Evolutionary conservation across 257 asterid species (phyloP).

Genomic region (Solanum clarkiae): DNA sequence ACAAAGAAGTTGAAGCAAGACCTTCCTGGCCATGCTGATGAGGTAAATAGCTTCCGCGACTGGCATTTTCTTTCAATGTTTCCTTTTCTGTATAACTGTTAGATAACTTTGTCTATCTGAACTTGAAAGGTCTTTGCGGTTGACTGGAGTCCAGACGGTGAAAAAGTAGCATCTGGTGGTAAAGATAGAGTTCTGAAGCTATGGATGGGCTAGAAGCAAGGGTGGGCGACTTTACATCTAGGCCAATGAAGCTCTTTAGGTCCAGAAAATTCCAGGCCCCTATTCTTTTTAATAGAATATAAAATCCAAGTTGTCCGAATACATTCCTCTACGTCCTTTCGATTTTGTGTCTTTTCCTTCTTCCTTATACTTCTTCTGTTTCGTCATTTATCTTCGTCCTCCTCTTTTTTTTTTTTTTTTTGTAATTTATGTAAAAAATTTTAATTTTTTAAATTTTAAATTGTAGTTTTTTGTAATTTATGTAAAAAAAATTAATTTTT

Average conservation of each 20-base stretch:
- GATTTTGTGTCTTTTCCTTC: too few relatives aligned
- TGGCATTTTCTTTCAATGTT: neutral
- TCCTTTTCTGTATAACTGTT: neutral
- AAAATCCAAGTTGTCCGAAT: too few relatives aligned
- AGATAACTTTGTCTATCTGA: neutral
- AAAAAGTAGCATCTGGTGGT: slow-evolving; percentile 97
- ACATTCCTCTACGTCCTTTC: too few relatives aligned
- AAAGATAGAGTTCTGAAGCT: slow-evolving; percentile 76
- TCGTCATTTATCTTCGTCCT: too few relatives aligned
- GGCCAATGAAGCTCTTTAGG: neutral
- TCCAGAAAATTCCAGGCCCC: too few relatives aligned
- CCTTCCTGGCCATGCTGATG: slow-evolving; percentile 98
- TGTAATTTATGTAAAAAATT: too few relatives aligned
- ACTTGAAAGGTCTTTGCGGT: slow-evolving; percentile 70
- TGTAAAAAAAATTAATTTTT: too few relatives aligned
- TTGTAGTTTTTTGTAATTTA: too few relatives aligned
- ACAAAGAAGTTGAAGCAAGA: slow-evolving; percentile 83
- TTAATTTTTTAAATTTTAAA: too few relatives aligned
- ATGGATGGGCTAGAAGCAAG: slow-evolving; percentile 68
- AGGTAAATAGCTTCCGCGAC: slow-evolving; percentile 28
- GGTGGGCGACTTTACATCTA: neutral
- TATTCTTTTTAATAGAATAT: too few relatives aligned
- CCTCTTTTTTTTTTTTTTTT: too few relatives aligned
- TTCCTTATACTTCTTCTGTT: too few relatives aligned
- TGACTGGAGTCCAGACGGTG: slow-evolving; percentile 99